Base-by-base conservation (phyloP, 257 asterid species). In the Nicotiana noctiflora region DNA sequence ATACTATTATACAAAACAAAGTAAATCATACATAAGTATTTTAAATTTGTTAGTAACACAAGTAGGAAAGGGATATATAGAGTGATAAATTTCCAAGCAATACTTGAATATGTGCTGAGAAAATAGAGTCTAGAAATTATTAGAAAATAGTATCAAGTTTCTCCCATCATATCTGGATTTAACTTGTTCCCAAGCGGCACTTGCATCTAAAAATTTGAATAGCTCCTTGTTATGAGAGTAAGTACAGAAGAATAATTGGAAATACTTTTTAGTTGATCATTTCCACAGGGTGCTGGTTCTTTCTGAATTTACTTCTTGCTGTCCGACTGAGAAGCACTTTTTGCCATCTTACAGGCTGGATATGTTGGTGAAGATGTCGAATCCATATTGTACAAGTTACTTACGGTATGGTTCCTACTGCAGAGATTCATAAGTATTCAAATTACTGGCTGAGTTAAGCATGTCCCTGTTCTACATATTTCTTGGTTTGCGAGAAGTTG, bases 291-390 rank as follows among this genome's bases (percentile, higher is more conserved):
- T 31, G 46, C 80, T 18, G 23, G 17, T 51, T 27, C 66, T 76
- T 76, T 59, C 70, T n/a, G 49, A 37, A 44, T 25, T 51, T 57
- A 37, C 53, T 62, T 51, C 17, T 5, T 74, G 27, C 66, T 37
- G 55, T 46, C 59, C 57, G 17, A 79, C 23, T 82, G 52, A 82
- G 72, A 53, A 76, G 44, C 80, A 67, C 34, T 25, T 57, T 75
- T 82, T 81, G 62, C 77, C 76, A 62, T 87, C 65, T 85, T 84
- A 84, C 95, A 94, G 98, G 98, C 98, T 83, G 98, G 98, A 81
- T 94, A 94, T 68, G 98, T 94, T 76, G 98, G 98, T 55, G 98
- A 94, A 91, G 98, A 94, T 81, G 98, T 94, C 65, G 98, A 92
- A 88, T 92, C 98, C 76, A 94, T 94, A 89, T 84, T 94, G 88